Base-by-base conservation (phyloP, 1,284 basidiomycete species). In the Trametes polyzona region DNA sequence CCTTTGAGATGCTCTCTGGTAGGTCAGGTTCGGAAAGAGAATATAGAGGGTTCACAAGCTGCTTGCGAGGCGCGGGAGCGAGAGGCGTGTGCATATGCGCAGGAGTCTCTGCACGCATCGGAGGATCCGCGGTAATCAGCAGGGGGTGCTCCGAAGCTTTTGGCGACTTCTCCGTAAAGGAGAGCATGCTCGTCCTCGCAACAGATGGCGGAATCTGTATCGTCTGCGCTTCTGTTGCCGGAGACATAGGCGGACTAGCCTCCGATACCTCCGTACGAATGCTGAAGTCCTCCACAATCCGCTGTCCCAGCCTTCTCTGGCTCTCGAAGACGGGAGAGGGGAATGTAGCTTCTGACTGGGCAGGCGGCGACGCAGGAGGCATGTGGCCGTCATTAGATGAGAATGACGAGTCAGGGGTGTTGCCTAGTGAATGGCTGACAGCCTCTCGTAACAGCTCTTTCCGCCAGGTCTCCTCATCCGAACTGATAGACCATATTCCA, bases 381-480 rank as follows among this genome's bases (percentile, higher is more conserved):
- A 61, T 62, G 30, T 61, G 55, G 2, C 61, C 64, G 36, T 59
- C 36, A 51, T 48, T 46, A 6, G 64, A 64, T 12, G 66, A 59
- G 55, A 70, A 76, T 70, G 63, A 76, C 65, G 53, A 74, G 66
- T 70, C 73, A 0, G 77, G 73, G 4, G 86, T 80, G 46, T 78
- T 80, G 57, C 81, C 84, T 35, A 91, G 74, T 5, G 89, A 92
- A 69, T 87, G 86, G 50, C 84, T 83, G 23, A 92, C 88, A 32
- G 88, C 90, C 68, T 88, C 81, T 19, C 83, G 83, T 49, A 92
- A 74, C 19, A 92, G 69, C 0, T 82, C 83, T 67, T 83, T 88
- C 56, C 90, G 78, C 90, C 90, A 92, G 14, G 78, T 76, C 51
- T 84, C 81, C 52, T 86, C 84, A 24, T 78, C 74, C 14, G 77